Evolutionary conservation across 2,329 filamentous ascomycete species (phyloP).

Genomic region (Fusarium coffeatum): DNA sequence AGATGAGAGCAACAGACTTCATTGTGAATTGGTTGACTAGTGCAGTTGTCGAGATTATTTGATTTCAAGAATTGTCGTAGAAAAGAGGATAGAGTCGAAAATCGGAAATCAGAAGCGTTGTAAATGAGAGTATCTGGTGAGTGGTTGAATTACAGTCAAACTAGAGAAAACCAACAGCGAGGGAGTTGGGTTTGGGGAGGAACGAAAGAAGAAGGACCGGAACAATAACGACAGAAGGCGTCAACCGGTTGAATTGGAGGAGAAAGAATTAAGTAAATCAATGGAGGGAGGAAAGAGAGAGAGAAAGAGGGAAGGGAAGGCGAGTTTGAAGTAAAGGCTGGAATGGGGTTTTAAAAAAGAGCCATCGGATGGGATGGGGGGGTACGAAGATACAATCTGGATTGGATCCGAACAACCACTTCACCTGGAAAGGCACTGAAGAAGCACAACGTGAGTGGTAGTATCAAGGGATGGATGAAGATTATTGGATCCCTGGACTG

Average conservation of each 20-base stretch:
- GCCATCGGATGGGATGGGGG: slow-evolving; percentile 3
- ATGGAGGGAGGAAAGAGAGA: slow-evolving; percentile 40
- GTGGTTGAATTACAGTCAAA: slow-evolving; percentile 38
- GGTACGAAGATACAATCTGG: slow-evolving; percentile 6
- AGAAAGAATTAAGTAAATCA: slow-evolving; percentile 23
- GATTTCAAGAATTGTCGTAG: slow-evolving; percentile 26
- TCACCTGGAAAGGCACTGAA: not conserved
- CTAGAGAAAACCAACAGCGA: slow-evolving; percentile 53
- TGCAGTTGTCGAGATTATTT: slow-evolving; percentile 13
- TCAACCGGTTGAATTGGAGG: slow-evolving; percentile 38
- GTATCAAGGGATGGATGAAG: slow-evolving; percentile 28
- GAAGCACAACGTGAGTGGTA: slow-evolving; percentile 8
- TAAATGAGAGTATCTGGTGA: slow-evolving; percentile 39
- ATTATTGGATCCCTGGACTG: slow-evolving; percentile 26
- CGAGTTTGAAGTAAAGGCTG: slow-evolving; percentile 34
- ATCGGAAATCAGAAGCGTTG: slow-evolving; percentile 20
- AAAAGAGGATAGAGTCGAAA: not conserved
- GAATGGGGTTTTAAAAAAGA: slow-evolving; percentile 44
- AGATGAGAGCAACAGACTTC: slow-evolving; percentile 61
- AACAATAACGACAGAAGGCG: slow-evolving; percentile 26
- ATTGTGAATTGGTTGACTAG: slow-evolving; percentile 52
- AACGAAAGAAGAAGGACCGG: slow-evolving; percentile 44
- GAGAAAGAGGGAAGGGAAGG: slow-evolving; percentile 21
- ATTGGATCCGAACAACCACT: slow-evolving; percentile 11
- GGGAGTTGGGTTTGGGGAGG: slow-evolving; percentile 47